These are phyloP conservation scores for Beauveria scarabaeidicola DNA, from an alignment of 2,329 filamentous ascomycete genomes.

Conservation along the genomic window DNA sequence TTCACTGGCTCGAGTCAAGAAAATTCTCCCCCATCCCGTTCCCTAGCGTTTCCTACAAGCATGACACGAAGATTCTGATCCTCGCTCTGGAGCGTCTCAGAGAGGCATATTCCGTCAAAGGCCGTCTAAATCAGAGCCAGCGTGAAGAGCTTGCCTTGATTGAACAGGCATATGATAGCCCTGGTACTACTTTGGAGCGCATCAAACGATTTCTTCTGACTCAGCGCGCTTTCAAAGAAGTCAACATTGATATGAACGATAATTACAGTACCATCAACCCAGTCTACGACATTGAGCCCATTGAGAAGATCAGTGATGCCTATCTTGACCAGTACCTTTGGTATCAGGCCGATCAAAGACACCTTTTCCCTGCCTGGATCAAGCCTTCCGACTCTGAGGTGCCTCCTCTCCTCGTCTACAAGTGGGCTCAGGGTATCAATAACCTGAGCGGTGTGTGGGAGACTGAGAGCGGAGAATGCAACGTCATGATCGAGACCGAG, in stretches of 20 bases:
- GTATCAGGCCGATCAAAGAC: constrained; percentile 97
- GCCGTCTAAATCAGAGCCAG: constrained; percentile 91
- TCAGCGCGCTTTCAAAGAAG: constrained; percentile 97
- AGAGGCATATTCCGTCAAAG: constrained; percentile 96
- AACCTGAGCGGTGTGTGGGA: constrained; percentile 95
- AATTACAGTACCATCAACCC: constrained; percentile 99
- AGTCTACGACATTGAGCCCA: constrained; percentile 96
- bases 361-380: constrained; percentile 97
- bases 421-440: constrained; percentile 99
- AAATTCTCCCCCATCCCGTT: constrained; percentile 99
- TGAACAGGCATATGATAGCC: constrained; percentile 96
- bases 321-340: constrained; percentile 98
- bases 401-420: constrained; percentile 87
- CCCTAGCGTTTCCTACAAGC: constrained; percentile 97
- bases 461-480: constrained; percentile 87
- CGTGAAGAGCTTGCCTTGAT: constrained; percentile 94
- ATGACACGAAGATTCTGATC: constrained; percentile 98
- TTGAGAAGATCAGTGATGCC: constrained; percentile 98
- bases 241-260: constrained; percentile 99
- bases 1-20: constrained; percentile 96
- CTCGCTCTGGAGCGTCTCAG: constrained; percentile 85
- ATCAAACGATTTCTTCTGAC: constrained; percentile 98
- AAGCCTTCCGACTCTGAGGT: constrained; percentile 98
- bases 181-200: constrained; percentile 86
- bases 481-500: constrained; percentile 97